Base-by-base conservation (phyloP, 257 asterid species). In the Solanum clarkiae region DNA sequence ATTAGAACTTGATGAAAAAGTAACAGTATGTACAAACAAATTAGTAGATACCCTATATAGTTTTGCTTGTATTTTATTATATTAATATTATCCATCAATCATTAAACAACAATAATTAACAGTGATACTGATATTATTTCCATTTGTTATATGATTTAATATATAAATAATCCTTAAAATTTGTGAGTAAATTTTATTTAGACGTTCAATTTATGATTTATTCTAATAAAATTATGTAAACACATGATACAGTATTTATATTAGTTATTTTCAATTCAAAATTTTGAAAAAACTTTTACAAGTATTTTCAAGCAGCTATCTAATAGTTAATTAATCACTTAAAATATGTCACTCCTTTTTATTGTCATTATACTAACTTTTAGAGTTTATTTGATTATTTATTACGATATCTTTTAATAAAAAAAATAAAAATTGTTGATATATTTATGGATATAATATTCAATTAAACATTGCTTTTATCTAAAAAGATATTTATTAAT, bases 181-280 rank as follows among this genome's bases (percentile, higher is more conserved):
- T 17, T 56, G 12, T 56, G 11, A 4, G 6, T 56, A 56, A 3
- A 56, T 56, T 56, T 4, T 10, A 56, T 0, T 56, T 56, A 1
- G 0, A 56, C 18, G 0, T 0, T 56, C 2, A 5, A 8, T 17
- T 18, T 3, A 0, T 0, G 0, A 0, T 56, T 8, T 18, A 56
- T 56, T 18, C 3, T 56, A 56, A 18, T 18, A 1, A 22, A 56
- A 0, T 36, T 0, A 18, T 18, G 2, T 57, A 0, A 57, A 57
- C 1, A 57, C 0, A 56, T 0, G 11, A 56, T 56, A 18, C 3
- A 56, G 0, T 8, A 0, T 56, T 56, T 8, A 7, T 8, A 8
- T 56, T 8, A 18, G 12, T 17, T 0, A 56, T 56, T 18, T 18
- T 17, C 5, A 56, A 3, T 54, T 54, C 0, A 0, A 8, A 56